Evolutionary conservation across 257 asterid genomes (phyloP).

Genomic region (Solanum bulbocastanum): DNA sequence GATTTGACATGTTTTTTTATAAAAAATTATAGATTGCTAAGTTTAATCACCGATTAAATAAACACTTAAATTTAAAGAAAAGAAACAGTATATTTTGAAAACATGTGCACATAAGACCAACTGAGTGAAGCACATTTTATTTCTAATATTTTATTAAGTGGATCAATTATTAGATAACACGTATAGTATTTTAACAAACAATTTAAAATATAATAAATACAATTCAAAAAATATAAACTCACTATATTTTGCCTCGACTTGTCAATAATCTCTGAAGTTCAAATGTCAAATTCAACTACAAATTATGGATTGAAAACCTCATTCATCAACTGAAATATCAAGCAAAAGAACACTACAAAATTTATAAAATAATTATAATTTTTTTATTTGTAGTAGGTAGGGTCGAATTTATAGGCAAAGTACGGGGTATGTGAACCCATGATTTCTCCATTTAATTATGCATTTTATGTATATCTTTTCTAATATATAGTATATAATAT

Average conservation of each 20-base stretch:
- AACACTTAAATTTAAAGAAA: no score
- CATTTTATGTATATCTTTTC: neutral
- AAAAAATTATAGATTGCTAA: neutral
- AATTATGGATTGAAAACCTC: neutral
- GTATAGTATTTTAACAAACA: neutral
- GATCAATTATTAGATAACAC: neutral
- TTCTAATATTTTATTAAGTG: neutral
- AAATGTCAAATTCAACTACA: neutral
- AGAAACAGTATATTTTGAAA: no score
- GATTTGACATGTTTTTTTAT: neutral
- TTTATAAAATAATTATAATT: neutral
- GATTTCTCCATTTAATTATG: neutral
- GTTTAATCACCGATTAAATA: no score
- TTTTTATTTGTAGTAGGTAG: neutral
- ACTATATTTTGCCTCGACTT: neutral
- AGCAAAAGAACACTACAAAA: neutral
- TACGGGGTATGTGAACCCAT: neutral
- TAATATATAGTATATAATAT: no score
- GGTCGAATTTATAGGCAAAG: neutral
- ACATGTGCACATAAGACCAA: neutral
- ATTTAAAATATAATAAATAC: neutral
- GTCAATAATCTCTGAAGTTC: neutral
- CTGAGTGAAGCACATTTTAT: neutral
- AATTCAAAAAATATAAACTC: neutral
- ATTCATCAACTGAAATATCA: neutral